These are phyloP conservation scores for Phytophthora nicotianae DNA, from an alignment of 352 stramenopile species.

Conservation along the genomic window DNA sequence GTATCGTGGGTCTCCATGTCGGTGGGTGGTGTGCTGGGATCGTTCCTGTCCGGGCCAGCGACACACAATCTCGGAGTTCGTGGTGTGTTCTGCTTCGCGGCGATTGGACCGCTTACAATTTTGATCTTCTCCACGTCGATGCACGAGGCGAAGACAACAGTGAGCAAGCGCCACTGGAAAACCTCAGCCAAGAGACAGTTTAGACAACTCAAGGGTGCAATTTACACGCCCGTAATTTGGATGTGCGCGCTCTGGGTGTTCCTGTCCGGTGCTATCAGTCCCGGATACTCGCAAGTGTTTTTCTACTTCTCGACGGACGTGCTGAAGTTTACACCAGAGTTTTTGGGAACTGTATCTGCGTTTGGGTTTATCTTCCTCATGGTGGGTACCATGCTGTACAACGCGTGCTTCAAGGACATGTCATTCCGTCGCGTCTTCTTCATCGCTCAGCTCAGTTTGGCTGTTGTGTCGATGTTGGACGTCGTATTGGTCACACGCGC, in stretches of 20 bases:
- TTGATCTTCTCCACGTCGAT: constrained; percentile 90
- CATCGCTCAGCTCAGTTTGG: constrained; percentile 80
- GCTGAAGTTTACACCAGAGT: constrained; percentile 94
- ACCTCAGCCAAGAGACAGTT: constrained; percentile 58
- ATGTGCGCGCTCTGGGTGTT: constrained; percentile 97
- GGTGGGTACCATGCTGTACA: constrained; percentile 84
- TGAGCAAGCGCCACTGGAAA: constrained; percentile 55
- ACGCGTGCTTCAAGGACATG: constrained; percentile 88
- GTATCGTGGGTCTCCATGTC: constrained; percentile 95
- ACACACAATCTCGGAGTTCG: constrained; percentile 91
- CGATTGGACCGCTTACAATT: constrained; percentile 89
- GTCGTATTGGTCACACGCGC: constrained; percentile 91
- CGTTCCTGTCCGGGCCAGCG: constrained; percentile 92
- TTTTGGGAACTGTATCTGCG: constrained; percentile 89
- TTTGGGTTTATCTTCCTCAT: constrained; percentile 84
- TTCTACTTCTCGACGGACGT: constrained; percentile 97
- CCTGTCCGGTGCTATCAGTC: constrained; percentile 92
- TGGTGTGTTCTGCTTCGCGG: constrained; percentile 93
- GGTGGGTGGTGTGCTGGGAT: constrained; percentile 92
- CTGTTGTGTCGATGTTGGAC: constrained; percentile 75
- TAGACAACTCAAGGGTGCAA: constrained; percentile 71
- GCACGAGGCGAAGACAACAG: constrained; percentile 70
- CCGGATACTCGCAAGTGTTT: constrained; percentile 94
- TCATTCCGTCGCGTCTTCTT: constrained; percentile 95
- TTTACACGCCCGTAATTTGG: constrained; percentile 92